Percentiles rank a stretch among this genome's conserved stretches.
Conservation (phyloP, 106 monocot species). For the Hemerocallis citrina region DNA sequence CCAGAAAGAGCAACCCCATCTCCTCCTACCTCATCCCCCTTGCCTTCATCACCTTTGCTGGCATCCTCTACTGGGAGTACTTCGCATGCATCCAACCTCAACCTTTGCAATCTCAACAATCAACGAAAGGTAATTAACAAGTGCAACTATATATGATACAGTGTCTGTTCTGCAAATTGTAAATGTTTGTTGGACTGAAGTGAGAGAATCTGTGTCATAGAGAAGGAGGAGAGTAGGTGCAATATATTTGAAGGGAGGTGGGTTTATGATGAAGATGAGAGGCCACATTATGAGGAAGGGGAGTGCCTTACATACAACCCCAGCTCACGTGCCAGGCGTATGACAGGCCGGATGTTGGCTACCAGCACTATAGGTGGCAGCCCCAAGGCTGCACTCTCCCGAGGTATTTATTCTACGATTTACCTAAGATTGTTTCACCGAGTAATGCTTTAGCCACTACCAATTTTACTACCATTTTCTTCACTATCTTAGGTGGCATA, state of each 20-base stretch:
- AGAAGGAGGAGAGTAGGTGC: slow-evolving; percentile 24
- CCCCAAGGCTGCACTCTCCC: slow-evolving; percentile 65
- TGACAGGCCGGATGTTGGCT: slow-evolving; percentile 61
- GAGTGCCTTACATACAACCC: slow-evolving; percentile 61
- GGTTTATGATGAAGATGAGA: slow-evolving; percentile 38
- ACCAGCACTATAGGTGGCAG: slow-evolving; percentile 88
- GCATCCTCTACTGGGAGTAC: slow-evolving; percentile 39
- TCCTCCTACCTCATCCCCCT: slow-evolving; percentile 26
- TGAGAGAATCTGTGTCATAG: slow-evolving; percentile 14
- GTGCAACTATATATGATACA: not conserved
- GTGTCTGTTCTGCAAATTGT: not conserved
- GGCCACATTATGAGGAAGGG: slow-evolving; percentile 40
- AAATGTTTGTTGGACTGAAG: not conserved
- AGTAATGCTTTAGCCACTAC: no score
- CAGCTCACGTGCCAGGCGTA: slow-evolving; percentile 83
- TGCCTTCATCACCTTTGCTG: slow-evolving; percentile 30
- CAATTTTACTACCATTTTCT: no score
- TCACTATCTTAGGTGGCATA: no score
- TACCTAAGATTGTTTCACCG: no score
- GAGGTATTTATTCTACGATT: no score
- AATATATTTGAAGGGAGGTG: slow-evolving; percentile 47
- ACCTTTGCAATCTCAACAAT: not conserved
- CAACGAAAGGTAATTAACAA: not conserved
- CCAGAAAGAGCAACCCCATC: slow-evolving; percentile 1
- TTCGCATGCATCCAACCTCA: slow-evolving; percentile 20